phyloP scores from a whole-genome alignment of 1,284 basidiomycete genomes.

The Mycena sp. region DNA sequence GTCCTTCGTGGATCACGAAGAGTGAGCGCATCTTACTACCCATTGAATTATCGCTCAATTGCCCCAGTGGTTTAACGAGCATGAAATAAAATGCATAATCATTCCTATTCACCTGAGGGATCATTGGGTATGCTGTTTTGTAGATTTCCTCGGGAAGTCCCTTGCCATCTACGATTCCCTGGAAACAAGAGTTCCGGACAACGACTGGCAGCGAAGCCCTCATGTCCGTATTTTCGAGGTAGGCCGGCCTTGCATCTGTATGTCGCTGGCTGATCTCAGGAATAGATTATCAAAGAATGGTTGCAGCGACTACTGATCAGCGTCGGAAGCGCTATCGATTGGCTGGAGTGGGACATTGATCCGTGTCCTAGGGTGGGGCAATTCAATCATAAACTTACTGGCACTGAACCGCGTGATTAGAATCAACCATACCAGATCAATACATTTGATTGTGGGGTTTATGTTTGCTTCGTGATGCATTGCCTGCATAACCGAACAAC shows the following conservation, averaged over 20 bases:
- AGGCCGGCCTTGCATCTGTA: too few species aligned
- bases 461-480: not conserved
- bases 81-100: not conserved
- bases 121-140: constrained; percentile 8
- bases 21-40: not conserved
- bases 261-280: not conserved
- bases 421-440: constrained; percentile 5
- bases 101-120: not conserved
- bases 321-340: not conserved
- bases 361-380: not conserved
- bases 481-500: not conserved
- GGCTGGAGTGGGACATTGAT: not conserved
- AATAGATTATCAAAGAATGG: not conserved
- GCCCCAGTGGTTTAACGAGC: not conserved
- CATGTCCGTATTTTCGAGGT: not conserved
- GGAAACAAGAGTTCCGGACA: not conserved
- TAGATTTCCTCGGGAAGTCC: not conserved
- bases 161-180: not conserved
- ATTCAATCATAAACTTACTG: not conserved
- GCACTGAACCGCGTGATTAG: not conserved
- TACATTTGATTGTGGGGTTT: not conserved
- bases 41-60: too few species aligned
- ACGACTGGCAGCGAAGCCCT: not conserved
- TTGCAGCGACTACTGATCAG: not conserved
- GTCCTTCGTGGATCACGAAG: not conserved